Evolutionary conservation across 1,139 yeast species (phyloP), one percentile per base, ranked within the genome.

Genomic region (Kluyveromyces sp.): DNA sequence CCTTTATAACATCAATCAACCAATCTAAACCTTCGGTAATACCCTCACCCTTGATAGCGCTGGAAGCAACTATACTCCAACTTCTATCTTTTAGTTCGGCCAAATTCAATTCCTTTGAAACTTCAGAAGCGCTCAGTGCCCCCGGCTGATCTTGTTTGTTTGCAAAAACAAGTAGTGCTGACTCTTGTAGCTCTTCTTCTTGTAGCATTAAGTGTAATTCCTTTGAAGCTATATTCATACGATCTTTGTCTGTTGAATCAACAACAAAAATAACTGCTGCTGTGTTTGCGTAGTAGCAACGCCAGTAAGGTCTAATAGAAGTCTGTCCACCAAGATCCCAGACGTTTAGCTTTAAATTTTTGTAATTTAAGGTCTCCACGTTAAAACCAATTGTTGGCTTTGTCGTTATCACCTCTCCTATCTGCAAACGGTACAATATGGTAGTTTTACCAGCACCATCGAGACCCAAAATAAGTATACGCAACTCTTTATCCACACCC

Each of bases 391-490:
- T 89, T 7, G 98, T 89, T 25, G 96, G 97, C 58, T 87, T 92
- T 26, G 97, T 89, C 43, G 94, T 86, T 38, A 89, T 89, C 31
- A 89, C 96, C 65, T 89, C 97, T 27, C 97, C 97, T 67, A 89
- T 75, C 65, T 92, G 97, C 52, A 92, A 74, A 57, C 94, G 79
- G 70, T 92, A 92, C 51, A 92, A 74, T 50, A 92, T 90, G 7
- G 98, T 92, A 41, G 98, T 92, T 65, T 92, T 92, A 46, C 98
- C 98, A 2, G 98, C 97, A 70, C 97, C 97, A 67, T 92, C 98
- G 51, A 92, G 72, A 4, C 98, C 98, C 47, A 92, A 73, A 57
- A 92, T 92, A 53, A 92, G 77, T 49, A 92, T 89, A 56, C 98
- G 78, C 61, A 90, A 83, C 68, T 92, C 97, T 67, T 88, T 88